Evolutionary conservation across 176 grass and related monocot species (phyloP), one percentile per base, ranked within the genome.

Genomic region (Carex cristatella): DNA sequence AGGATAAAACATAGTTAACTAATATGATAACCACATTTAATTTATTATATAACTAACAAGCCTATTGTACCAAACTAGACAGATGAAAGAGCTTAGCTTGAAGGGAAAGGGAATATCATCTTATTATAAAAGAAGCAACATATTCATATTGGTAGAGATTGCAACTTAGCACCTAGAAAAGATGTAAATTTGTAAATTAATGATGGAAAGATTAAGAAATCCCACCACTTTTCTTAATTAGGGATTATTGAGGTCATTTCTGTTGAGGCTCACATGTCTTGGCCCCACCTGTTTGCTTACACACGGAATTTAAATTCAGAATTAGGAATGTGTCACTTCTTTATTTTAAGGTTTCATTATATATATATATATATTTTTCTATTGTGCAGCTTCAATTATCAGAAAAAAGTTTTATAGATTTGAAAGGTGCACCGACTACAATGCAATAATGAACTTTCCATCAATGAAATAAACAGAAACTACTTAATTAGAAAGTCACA

Each of bases 61-160:
- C 2, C 15, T 68, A n/a, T 55, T 83, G 64, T 83, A 67, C 74
- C 28, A 67, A 69, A 83, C 38, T 51, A 83, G 65, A 5, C 81
- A 83, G 53, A 48, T 27, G 28, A 5, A 58, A 79, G 23, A 79
- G 63, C 63, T 69, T 83, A 48, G 30, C 81, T 83, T 83, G 42
- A 69, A 83, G 63, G 63, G 38, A 69, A 83, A 83, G 81, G 72
- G 48, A 19, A 72, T 56, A 66, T 49, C 44, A 69, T 1, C 61
- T 48, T 30, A 48, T 62, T 28, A 49, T 63, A 32, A 13, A 65
- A 81, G 31, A 81, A 49, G 79, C 79, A 83, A 83, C 63, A 83
- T 46, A 69, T 83, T 83, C 35, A 83, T 83, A 69, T 83, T 83
- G 81, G 81, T 83, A 69, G 44, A 53, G 81, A 83, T 69, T 83